A percentile compares a stretch with the other conserved stretches of the same genome.
These are phyloP conservation scores for Umbelopsis sp. DNA, from an alignment of 371 early-diverging fungal species.

Conservation along the genomic window DNA sequence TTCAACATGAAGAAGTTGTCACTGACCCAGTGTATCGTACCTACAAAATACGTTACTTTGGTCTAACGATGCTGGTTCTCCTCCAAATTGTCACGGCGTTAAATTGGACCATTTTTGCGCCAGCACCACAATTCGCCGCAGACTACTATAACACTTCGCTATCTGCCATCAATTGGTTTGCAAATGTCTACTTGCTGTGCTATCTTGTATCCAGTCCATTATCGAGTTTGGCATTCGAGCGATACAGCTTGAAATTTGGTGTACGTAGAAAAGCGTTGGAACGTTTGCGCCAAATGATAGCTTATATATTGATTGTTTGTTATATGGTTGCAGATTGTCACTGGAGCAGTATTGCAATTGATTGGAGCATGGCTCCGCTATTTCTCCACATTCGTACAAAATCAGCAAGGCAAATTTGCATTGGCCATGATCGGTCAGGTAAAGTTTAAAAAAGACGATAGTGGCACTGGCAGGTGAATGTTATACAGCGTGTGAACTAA, in stretches of 20 bases:
- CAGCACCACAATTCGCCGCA: constrained; percentile 44
- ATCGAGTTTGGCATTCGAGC: constrained; percentile 55
- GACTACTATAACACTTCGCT: constrained; percentile 36
- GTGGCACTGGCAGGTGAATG: no score
- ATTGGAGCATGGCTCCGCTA: constrained; percentile 50
- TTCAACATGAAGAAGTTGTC: neutral
- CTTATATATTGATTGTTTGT: neutral
- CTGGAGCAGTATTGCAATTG: constrained; percentile 39
- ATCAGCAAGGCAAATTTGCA: constrained; percentile 32
- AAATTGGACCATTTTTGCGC: constrained; percentile 49
- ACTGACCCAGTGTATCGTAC: constrained; percentile 25
- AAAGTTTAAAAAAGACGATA: neutral
- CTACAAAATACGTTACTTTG: constrained; percentile 51
- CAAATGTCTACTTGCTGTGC: constrained; percentile 49
- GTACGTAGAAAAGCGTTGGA: constrained; percentile 19
- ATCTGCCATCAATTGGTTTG: constrained; percentile 43
- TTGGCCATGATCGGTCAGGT: constrained; percentile 50
- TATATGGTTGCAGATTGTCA: constrained; percentile 32
- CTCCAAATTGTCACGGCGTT: constrained; percentile 47
- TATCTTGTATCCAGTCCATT: constrained; percentile 54
- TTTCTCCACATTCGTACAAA: constrained; percentile 37
- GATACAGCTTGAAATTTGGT: constrained; percentile 50
- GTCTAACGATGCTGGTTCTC: constrained; percentile 40
- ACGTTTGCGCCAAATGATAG: no score
- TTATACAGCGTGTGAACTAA: neutral